Conservation (phyloP, 2,329 filamentous ascomycete species). For the Cladophialophora exuberans region DNA sequence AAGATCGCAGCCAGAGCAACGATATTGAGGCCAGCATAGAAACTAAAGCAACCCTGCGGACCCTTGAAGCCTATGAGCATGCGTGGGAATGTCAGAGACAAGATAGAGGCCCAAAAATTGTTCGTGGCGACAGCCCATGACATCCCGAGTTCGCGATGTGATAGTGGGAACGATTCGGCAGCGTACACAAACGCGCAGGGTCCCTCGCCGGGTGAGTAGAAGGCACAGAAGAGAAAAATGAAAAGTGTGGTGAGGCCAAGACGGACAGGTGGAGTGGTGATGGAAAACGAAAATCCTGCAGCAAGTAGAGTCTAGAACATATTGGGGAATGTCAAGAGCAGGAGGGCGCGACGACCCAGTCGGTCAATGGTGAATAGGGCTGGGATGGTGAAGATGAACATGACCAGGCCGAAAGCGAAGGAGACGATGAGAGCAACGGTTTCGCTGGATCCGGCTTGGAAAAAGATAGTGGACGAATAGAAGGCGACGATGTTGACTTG, state of each 20-base stretch:
- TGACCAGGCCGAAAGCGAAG: conserved; percentile 24
- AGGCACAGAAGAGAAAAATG: neutral
- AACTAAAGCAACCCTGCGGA: conserved; percentile 41
- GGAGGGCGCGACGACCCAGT: conserved; percentile 62
- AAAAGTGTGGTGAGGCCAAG: neutral
- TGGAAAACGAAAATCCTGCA: conserved; percentile 62
- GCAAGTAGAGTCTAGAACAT: conserved; percentile 68
- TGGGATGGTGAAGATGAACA: conserved; percentile 25
- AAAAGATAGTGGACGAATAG: neutral
- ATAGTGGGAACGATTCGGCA: conserved; percentile 50
- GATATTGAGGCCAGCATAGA: conserved; percentile 53
- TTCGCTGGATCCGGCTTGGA: neutral
- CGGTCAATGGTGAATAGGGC: conserved; percentile 63
- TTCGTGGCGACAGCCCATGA: conserved; percentile 49
- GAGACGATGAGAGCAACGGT: conserved; percentile 2
- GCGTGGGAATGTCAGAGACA: conserved; percentile 46
- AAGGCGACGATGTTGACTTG: neutral
- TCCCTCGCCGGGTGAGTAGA: conserved; percentile 40
- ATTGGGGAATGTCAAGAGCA: conserved; percentile 68
- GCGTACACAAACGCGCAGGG: conserved; percentile 47
- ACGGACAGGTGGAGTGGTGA: conserved; percentile 39
- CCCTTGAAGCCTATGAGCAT: conserved; percentile 28
- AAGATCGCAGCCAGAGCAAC: conserved; percentile 51
- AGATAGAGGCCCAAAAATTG: conserved; percentile 52
- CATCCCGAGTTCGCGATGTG: conserved; percentile 50